phyloP scores from a whole-genome alignment of 2,329 filamentous ascomycete species.

The Blastomyces silverae region DNA sequence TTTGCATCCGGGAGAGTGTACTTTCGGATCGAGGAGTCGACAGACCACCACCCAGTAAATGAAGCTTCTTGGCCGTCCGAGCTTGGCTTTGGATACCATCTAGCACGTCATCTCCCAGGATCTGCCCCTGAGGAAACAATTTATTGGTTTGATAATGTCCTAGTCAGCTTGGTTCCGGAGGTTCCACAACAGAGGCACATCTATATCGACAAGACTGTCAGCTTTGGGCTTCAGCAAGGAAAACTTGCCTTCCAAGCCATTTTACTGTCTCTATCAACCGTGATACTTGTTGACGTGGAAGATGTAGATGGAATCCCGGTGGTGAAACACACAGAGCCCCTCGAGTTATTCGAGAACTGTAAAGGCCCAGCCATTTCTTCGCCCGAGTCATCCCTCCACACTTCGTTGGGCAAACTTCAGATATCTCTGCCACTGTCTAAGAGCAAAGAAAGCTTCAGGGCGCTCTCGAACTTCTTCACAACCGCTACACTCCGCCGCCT shows the following conservation, averaged over 20 bases:
- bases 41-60: not conserved
- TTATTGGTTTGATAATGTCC: conserved; percentile 14
- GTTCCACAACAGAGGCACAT: not conserved
- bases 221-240: not conserved
- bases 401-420: not conserved
- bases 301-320: not conserved
- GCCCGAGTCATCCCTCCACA: not conserved
- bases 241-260: conserved; percentile 5
- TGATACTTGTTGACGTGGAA: conserved; percentile 2
- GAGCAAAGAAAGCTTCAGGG: conserved; percentile 6
- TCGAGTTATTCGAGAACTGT: not conserved
- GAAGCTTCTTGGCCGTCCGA: conserved; percentile 1
- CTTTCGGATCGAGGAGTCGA: not conserved
- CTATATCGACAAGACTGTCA: conserved; percentile 7
- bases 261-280: conserved; percentile 1
- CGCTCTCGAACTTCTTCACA: conserved; percentile 10
- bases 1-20: conserved; percentile 5
- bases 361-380: not conserved
- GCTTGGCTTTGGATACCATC: conserved; percentile 4
- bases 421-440: not conserved
- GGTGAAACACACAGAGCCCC: conserved; percentile 7
- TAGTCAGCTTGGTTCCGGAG: conserved; percentile 2
- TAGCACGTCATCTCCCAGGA: not conserved
- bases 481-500: not conserved
- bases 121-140: conserved; percentile 12